Evolutionary conservation across 2,329 filamentous ascomycete species (phyloP).

Genomic region (Cyphellophora europaea): DNA sequence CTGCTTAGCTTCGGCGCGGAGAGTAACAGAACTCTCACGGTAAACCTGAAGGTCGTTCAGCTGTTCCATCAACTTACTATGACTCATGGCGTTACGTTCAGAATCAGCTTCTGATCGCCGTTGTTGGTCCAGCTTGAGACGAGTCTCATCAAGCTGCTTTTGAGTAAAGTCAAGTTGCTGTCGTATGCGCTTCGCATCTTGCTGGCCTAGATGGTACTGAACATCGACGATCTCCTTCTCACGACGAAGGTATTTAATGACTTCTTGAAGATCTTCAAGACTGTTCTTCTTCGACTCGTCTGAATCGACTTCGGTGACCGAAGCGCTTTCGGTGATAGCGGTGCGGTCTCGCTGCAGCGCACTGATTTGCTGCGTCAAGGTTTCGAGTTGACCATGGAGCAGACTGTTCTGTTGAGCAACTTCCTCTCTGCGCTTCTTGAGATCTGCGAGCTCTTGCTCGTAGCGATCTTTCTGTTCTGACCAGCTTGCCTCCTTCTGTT

Average conservation of each 20-base stretch:
- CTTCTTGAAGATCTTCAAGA: constrained; percentile 71
- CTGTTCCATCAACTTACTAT: constrained; percentile 88
- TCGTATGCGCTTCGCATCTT: constrained; percentile 79
- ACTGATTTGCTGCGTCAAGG: constrained; percentile 68
- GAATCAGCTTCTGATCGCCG: constrained; percentile 66
- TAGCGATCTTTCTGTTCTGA: constrained; percentile 69
- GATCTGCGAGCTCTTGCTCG: constrained; percentile 72
- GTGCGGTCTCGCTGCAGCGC: constrained; percentile 67
- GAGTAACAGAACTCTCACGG: constrained; percentile 84
- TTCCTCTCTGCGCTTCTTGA: constrained; percentile 72
- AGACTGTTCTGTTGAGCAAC: constrained; percentile 82
- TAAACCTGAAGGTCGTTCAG: constrained; percentile 93
- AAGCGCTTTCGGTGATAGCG: constrained; percentile 42
- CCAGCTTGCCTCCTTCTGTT: constrained; percentile 82
- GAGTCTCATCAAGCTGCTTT: constrained; percentile 77
- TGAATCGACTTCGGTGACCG: constrained; percentile 40
- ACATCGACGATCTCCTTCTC: constrained; percentile 98
- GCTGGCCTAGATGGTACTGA: constrained; percentile 81
- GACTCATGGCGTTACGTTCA: constrained; percentile 63
- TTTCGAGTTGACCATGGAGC: constrained; percentile 80
- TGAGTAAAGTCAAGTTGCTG: constrained; percentile 85
- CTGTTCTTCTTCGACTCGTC: constrained; percentile 38
- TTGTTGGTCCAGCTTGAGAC: constrained; percentile 84
- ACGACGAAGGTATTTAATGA: constrained; percentile 81
- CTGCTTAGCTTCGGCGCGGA: constrained; percentile 77